These are phyloP conservation scores for Flaveria linearis DNA, from an alignment of 129 eudicot genomes.

Conservation along the genomic window DNA sequence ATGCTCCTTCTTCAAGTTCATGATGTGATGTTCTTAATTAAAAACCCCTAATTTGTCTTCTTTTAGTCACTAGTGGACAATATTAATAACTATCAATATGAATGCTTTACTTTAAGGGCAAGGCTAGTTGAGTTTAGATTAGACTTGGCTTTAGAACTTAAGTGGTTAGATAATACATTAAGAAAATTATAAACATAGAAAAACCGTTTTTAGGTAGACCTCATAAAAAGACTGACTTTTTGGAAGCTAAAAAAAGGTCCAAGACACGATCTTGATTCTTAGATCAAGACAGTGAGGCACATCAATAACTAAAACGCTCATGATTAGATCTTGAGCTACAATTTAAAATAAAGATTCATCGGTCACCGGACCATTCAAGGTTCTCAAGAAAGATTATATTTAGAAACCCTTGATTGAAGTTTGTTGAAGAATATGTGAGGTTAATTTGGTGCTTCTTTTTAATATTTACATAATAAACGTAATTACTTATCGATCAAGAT, in stretches of 20 bases:
- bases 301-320: neutral
- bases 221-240: neutral
- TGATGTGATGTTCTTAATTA: slow-evolving; percentile 25
- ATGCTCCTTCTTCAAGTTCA: slow-evolving; percentile 28
- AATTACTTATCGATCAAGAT: neutral
- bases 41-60: slow-evolving; percentile 38
- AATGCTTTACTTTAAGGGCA: neutral
- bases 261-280: neutral
- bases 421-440: neutral
- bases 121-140: slow-evolving; percentile 23
- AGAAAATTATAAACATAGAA: neutral
- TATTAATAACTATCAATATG: slow-evolving; percentile 6
- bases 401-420: neutral
- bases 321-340: neutral
- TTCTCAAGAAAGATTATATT: neutral
- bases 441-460: neutral
- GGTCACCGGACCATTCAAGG: neutral
- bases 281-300: neutral
- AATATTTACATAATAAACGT: neutral
- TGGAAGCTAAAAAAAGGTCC: neutral
- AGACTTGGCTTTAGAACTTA: slow-evolving; percentile 1
- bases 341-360: neutral
- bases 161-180: neutral
- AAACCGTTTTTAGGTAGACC: neutral
- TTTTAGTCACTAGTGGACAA: slow-evolving; percentile 37